Evolutionary conservation across 768 basidiomycete genomes (phyloP).

Genomic region (Lyophyllum semitale): DNA sequence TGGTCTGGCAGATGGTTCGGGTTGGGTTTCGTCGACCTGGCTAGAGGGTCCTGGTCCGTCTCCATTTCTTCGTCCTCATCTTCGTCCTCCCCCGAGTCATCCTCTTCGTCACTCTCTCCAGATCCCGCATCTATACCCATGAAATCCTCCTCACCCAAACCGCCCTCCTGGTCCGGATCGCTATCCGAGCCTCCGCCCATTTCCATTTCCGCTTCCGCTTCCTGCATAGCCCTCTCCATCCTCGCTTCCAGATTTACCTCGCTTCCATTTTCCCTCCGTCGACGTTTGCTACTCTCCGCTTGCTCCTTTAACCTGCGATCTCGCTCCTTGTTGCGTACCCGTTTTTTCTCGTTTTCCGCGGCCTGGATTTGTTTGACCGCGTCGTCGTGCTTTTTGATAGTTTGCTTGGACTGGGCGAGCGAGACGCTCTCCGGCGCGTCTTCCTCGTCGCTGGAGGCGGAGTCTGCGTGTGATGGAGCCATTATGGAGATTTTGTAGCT

Average conservation of each 20-base stretch:
- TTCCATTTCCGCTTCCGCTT: conserved; percentile 20
- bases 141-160: conserved; percentile 23
- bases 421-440: conserved; percentile 22
- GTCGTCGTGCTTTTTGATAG: conserved; percentile 14
- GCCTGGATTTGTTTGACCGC: conserved; percentile 12
- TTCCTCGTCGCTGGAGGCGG: conserved; percentile 21
- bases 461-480: conserved; percentile 8
- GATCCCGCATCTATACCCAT: conserved; percentile 22
- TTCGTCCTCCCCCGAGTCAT: conserved; percentile 15
- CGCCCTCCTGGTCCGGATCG: conserved; percentile 24
- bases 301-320: conserved; percentile 21
- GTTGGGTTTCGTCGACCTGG: conserved; percentile 24
- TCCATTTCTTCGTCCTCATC: conserved; percentile 25
- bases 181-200: conserved; percentile 28
- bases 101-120: conserved; percentile 22
- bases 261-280: conserved; percentile 2
- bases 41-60: conserved; percentile 21
- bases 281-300: conserved; percentile 18
- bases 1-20: conserved; percentile 65
- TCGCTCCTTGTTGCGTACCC: conserved; percentile 15
- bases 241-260: conserved; percentile 10
- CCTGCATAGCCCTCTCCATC: conserved; percentile 22
- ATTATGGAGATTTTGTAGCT: neutral
- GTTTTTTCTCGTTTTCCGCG: conserved; percentile 19
- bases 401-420: conserved; percentile 20